Base-by-base conservation (phyloP, 495 filamentous ascomycete species). In the Hyaloscypha bicolor region DNA sequence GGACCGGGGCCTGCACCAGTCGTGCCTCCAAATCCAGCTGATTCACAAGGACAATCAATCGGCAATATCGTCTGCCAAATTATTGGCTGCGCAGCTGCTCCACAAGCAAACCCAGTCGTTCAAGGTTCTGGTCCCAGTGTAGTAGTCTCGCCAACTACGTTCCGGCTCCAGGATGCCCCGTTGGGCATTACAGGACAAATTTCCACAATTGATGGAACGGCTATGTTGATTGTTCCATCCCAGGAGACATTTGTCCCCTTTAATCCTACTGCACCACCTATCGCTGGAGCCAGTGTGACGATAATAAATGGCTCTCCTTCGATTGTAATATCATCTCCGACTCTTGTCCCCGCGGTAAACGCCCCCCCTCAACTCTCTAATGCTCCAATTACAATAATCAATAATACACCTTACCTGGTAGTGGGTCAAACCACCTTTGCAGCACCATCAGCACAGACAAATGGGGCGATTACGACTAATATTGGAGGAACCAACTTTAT, bases 401-500 rank as follows among this genome's bases (percentile, higher is more conserved):
- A 56, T 19, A 56, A 56, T 29, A 56, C 53, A 29, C 53, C 53
- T 25, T 25, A 25, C 22, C 9, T 56, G 19, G 53, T 1, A 16
- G 29, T 56, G 3, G 22, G 22, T 3, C 22, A 1, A 3, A 25
- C 53, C 5, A 56, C 53, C 6, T 25, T 56, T 29, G 22, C 63
- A 31, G 35, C 35, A 16, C 16, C 55, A 51, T 4, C 37, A 42
- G 22, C 61, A 30, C 29, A 33, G 14, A 1, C 53, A 4, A 59
- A 29, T 33, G 29, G 30, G 11, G 2, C 29, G 0, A 11, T 6
- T 6, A 53, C 64, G 6, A n/a, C 16, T 9, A 61, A 45, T n/a
- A 60, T 66, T 35, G 39, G 39, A 31, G 62, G 62, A 32, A 42
- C 51, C 30, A 48, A 48, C 48, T 64, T 56, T n/a, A n/a, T 65